Base-by-base conservation (phyloP, 2,329 filamentous ascomycete genomes). In the Alternaria viburni region DNA sequence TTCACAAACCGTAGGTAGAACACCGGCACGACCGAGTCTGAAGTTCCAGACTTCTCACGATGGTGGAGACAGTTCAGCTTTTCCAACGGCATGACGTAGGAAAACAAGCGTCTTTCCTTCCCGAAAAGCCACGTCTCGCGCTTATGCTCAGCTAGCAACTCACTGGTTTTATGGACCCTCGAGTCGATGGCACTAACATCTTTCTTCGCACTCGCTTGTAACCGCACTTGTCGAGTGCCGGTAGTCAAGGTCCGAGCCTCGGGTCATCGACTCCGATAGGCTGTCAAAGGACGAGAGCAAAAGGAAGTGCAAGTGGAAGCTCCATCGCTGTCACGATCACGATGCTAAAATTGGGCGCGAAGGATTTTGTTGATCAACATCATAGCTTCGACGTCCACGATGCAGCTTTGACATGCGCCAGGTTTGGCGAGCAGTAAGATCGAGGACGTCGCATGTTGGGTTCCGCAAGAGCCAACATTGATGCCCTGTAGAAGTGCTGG, bases 151-250 rank as follows among this genome's bases (percentile, higher is more conserved):
- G 43, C 25, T 56, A 32, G 25, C 25, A 23, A 46, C 43, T 23
- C 43, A 56, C 49, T 32, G 49, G 32, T 52, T 52, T 41, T 23
- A 52, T 36, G 49, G 54, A 56, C 54, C 54, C 43, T 56, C 54
- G 13, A 4, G 43, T 19, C 26, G 54, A 56, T 56, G 54, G 26
- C 54, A 56, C 54, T 56, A 56, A 23, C 3, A 46, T 32, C 36
- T 15, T 19, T 7, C 9, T 12, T 56, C 54, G 19, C 41, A 13
- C 3, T 41, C 36, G 36, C 36, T 41, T 41, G 36, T 41, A 4
- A 41, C 36, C 36, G 36, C 36, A 52, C 19, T 36, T 25, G 8
- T 52, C 12, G 30, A 23, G 13, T 52, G 49, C 28, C 28, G 19
- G 30, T 36, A 15, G 30, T 52, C 9, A 12, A 36, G 15, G 30